Evolutionary conservation across 108 stramenopile species (phyloP).

Genomic region (Cylindrotheca closterium): DNA sequence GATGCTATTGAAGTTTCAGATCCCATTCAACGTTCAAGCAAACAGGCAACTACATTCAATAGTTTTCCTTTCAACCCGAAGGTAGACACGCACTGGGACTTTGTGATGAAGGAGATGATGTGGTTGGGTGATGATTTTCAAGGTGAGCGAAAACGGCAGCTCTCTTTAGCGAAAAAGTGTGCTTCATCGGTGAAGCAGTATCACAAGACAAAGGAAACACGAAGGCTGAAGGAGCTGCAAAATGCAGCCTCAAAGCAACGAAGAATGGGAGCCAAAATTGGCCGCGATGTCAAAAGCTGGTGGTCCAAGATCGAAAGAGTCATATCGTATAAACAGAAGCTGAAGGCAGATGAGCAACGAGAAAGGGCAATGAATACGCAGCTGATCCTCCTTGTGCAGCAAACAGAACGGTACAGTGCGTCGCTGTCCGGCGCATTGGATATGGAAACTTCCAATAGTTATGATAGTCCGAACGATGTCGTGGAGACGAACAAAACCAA

Average conservation of each 20-base stretch:
- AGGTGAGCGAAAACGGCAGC: slow-evolving; percentile 80
- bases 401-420: slow-evolving; percentile 84
- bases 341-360: slow-evolving; percentile 55
- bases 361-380: slow-evolving; percentile 86
- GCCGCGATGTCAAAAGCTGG: slow-evolving; percentile 46
- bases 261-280: slow-evolving; percentile 43
- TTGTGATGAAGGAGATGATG: slow-evolving; percentile 68
- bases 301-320: slow-evolving; percentile 85
- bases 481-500: background rate
- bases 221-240: slow-evolving; percentile 42
- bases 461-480: background rate
- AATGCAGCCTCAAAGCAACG: slow-evolving; percentile 55
- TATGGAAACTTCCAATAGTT: slow-evolving; percentile 13
- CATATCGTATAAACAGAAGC: slow-evolving; percentile 78
- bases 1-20: background rate
- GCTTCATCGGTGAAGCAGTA: slow-evolving; percentile 45
- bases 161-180: slow-evolving; percentile 51
- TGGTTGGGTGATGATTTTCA: slow-evolving; percentile 80
- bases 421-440: slow-evolving; percentile 13
- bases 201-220: slow-evolving; percentile 41
- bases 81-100: slow-evolving; percentile 79
- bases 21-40: background rate
- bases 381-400: slow-evolving; percentile 71
- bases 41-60: slow-evolving; percentile 1
- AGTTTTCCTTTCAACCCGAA: slow-evolving; percentile 35